Evolutionary conservation across 2,329 filamentous ascomycete genomes (phyloP).

Genomic region (Alternaria metachromatica): DNA sequence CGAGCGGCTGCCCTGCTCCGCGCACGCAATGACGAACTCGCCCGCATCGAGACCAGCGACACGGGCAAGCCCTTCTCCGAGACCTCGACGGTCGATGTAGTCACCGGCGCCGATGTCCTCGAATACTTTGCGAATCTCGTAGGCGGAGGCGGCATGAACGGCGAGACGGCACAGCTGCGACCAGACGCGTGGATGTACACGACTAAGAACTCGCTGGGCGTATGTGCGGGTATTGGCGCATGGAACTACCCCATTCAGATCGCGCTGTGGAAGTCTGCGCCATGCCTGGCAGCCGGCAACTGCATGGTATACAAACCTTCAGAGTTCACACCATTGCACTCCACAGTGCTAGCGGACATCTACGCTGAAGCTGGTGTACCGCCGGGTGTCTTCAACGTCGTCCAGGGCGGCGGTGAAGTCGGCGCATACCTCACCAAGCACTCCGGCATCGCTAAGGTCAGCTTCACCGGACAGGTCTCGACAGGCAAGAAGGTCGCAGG

Average conservation of each 20-base stretch:
- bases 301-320: slow-evolving; percentile 92
- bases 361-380: slow-evolving; percentile 81
- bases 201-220: slow-evolving; percentile 79
- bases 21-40: slow-evolving; percentile 78
- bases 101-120: slow-evolving; percentile 82
- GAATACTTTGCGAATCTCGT: slow-evolving; percentile 86
- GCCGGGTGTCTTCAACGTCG: slow-evolving; percentile 83
- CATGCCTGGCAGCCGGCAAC: slow-evolving; percentile 84
- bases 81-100: slow-evolving; percentile 82
- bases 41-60: slow-evolving; percentile 79
- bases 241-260: slow-evolving; percentile 96
- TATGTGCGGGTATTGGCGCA: slow-evolving; percentile 85
- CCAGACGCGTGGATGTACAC: slow-evolving; percentile 83
- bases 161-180: slow-evolving; percentile 76
- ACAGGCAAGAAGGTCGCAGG: slow-evolving; percentile 84
- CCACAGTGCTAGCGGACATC: slow-evolving; percentile 74
- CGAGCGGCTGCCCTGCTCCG: slow-evolving; percentile 77
- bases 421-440: slow-evolving; percentile 78
- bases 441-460: slow-evolving; percentile 79
- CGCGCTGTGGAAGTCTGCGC: slow-evolving; percentile 86
- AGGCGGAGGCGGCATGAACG: slow-evolving; percentile 78
- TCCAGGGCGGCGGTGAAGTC: slow-evolving; percentile 80
- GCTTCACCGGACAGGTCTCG: slow-evolving; percentile 85
- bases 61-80: slow-evolving; percentile 87
- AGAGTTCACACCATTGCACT: slow-evolving; percentile 86